A percentile compares a stretch with the other conserved stretches of the same genome.
phyloP scores from a whole-genome alignment of 495 filamentous ascomycete genomes.

The Stereocaulon alpinum region DNA sequence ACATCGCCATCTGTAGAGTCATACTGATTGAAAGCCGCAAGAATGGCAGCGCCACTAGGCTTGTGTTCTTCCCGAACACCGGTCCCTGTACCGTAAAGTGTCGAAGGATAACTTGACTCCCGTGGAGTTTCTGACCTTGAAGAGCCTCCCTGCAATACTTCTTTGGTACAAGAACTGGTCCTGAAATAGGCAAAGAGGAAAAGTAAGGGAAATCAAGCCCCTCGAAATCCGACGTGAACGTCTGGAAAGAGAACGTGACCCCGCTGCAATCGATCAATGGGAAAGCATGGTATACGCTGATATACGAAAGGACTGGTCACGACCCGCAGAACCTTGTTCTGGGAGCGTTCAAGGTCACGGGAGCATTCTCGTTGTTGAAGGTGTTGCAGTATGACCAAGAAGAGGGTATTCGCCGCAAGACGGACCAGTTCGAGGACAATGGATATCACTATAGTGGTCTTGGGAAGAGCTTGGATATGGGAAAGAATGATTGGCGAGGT shows the following conservation, averaged over 20 bases:
- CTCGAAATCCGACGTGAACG: not conserved
- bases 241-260: not conserved
- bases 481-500: not conserved
- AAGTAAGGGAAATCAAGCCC: not conserved
- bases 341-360: not conserved
- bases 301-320: not conserved
- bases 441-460: not conserved
- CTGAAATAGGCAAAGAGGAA: not conserved
- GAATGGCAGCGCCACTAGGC: too few relatives aligned
- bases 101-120: not conserved
- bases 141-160: not conserved
- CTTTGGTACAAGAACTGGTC: not conserved
- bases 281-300: not conserved
- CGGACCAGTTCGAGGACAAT: not conserved
- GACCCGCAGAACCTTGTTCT: not conserved
- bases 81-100: not conserved
- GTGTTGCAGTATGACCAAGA: not conserved
- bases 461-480: not conserved
- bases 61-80: not conserved
- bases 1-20: too few relatives aligned
- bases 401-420: not conserved
- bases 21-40: too few relatives aligned
- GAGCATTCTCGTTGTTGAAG: not conserved
- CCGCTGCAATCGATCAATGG: not conserved
- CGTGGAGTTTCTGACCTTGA: too few relatives aligned